Conservation (phyloP, 768 basidiomycete species). For the Boletus subparvulus region DNA sequence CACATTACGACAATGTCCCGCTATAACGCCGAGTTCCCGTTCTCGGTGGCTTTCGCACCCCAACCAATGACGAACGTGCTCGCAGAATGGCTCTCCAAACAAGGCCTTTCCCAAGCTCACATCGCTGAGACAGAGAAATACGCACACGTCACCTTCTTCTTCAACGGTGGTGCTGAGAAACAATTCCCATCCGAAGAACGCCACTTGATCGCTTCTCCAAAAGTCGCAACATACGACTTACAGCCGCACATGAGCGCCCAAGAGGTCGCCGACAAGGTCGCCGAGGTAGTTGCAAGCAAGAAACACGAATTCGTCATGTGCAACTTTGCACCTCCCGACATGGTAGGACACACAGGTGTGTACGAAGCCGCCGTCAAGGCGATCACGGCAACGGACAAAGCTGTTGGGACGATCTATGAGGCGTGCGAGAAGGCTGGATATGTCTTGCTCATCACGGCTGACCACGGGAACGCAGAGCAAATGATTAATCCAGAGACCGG, state of each 20-base stretch:
- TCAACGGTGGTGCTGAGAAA: constrained; percentile 95
- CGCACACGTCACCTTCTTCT: constrained; percentile 97
- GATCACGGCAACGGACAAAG: constrained; percentile 83
- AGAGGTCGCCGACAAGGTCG: constrained; percentile 89
- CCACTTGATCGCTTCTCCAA: constrained; percentile 87
- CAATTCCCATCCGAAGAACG: constrained; percentile 83
- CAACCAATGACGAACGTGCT: constrained; percentile 92
- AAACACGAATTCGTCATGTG: constrained; percentile 93
- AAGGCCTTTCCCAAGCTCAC: constrained; percentile 83
- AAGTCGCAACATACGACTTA: constrained; percentile 92
- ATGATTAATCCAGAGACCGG: constrained; percentile 85
- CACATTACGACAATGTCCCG: constrained; percentile 91
- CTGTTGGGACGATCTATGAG: constrained; percentile 83
- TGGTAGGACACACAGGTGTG: constrained; percentile 94
- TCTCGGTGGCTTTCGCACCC: constrained; percentile 90
- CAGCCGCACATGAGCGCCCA: constrained; percentile 89
- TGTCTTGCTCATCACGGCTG: constrained; percentile 83
- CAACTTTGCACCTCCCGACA: constrained; percentile 96
- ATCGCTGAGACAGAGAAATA: constrained; percentile 99
- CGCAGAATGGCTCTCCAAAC: constrained; percentile 83
- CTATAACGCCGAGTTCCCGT: constrained; percentile 90
- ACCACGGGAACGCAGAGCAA: constrained; percentile 96
- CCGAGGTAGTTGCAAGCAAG: constrained; percentile 68
- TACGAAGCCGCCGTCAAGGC: constrained; percentile 91
- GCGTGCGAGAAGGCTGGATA: constrained; percentile 87